These are phyloP conservation scores for Emiliania huxleyi DNA, from an alignment of 78 protist species.

Conservation along the genomic window DNA sequence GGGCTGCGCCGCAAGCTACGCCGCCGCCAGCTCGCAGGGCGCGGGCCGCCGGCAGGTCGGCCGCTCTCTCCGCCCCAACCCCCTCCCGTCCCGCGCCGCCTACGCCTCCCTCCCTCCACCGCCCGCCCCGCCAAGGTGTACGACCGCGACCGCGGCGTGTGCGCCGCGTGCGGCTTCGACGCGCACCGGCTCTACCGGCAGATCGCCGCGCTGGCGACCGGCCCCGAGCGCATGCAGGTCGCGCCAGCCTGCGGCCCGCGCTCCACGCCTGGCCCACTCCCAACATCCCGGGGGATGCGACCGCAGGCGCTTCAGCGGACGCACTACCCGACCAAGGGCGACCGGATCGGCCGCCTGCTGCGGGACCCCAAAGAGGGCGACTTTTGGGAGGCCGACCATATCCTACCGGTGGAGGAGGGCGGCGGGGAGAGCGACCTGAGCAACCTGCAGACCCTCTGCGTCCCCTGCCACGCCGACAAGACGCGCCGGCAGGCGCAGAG, in stretches of 20 bases:
- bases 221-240: neutral
- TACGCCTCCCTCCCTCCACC: no score
- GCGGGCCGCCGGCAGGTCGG: neutral
- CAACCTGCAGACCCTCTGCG: constrained; percentile 1
- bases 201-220: neutral
- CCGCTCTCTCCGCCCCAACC: no score
- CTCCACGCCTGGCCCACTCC: no score
- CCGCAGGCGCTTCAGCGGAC: neutral
- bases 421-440: neutral
- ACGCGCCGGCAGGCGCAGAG: neutral
- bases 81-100: neutral
- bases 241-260: no score
- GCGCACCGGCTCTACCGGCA: neutral
- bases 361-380: neutral
- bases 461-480: neutral
- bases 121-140: neutral
- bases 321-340: neutral
- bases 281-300: no score
- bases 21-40: no score
- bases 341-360: neutral
- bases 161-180: neutral
- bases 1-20: neutral
- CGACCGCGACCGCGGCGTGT: neutral
- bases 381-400: constrained; percentile 24
- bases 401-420: neutral